phyloP scores from a whole-genome alignment of 805 yeast genomes.

The Candida silvatica region DNA sequence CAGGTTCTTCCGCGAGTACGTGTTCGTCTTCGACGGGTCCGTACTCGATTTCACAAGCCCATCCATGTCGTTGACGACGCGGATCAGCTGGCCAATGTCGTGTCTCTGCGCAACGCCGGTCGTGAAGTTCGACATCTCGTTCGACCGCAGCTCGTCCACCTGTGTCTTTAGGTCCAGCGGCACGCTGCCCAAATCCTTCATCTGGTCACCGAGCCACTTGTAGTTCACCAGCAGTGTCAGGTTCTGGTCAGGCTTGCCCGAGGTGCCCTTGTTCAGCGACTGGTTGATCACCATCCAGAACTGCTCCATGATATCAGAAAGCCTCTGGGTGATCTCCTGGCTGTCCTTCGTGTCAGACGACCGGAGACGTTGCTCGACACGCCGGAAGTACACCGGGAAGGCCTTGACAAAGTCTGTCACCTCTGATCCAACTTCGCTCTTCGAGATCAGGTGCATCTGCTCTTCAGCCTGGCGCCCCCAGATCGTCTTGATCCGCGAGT shows the following conservation, averaged over 20 bases:
- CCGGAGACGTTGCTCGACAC: slow-evolving; percentile 27
- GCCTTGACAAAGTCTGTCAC: slow-evolving; percentile 37
- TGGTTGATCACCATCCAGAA: slow-evolving; percentile 15
- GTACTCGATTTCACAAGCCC: slow-evolving; percentile 33
- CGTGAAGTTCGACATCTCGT: slow-evolving; percentile 35
- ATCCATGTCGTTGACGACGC: slow-evolving; percentile 58
- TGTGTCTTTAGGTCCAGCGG: slow-evolving; percentile 15
- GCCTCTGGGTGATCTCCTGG: slow-evolving; percentile 10
- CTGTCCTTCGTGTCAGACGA: slow-evolving; percentile 8
- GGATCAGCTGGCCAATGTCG: slow-evolving; percentile 58
- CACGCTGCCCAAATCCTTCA: slow-evolving; percentile 18
- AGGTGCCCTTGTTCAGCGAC: slow-evolving; percentile 6
- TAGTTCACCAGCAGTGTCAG: slow-evolving; percentile 45
- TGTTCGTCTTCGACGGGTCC: slow-evolving; percentile 51
- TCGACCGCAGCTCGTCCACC: slow-evolving; percentile 22
- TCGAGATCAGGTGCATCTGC: slow-evolving; percentile 39
- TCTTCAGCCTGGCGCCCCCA: slow-evolving; percentile 55
- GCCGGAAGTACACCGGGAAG: slow-evolving; percentile 36
- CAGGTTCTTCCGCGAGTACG: slow-evolving; percentile 52
- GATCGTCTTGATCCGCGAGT: slow-evolving; percentile 38
- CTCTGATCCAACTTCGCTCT: slow-evolving; percentile 11
- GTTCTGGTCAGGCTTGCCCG: no score
- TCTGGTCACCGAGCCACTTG: slow-evolving; percentile 39
- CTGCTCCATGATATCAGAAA: slow-evolving; percentile 10
- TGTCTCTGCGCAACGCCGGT: slow-evolving; percentile 33